Evolutionary conservation across 345 rosid genomes (phyloP).

Genomic region (Eucalyptus pauciflora): DNA sequence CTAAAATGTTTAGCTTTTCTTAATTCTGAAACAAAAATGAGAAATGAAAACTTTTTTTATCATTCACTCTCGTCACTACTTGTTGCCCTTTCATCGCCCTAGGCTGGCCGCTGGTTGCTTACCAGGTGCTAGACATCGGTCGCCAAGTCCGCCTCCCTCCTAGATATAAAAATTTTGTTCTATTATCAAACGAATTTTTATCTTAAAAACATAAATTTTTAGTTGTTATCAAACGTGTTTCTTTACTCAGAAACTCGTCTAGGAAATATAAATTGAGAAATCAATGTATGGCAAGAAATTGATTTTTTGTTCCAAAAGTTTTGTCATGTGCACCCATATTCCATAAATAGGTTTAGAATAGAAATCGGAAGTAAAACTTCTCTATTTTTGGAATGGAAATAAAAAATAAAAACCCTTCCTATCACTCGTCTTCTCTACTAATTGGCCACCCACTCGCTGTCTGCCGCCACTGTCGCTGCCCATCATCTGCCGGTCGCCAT

Average conservation of each 20-base stretch:
- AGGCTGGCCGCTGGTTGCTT: rapidly evolving
- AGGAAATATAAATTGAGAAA: too few relatives aligned
- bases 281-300: rapidly evolving
- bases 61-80: rapidly evolving
- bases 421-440: rapidly evolving
- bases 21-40: too few relatives aligned
- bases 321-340: rapidly evolving
- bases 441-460: rapidly evolving
- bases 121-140: rapidly evolving
- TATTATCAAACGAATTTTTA: rapidly evolving
- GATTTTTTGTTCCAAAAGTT: too few relatives aligned
- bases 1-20: too few relatives aligned
- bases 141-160: rapidly evolving
- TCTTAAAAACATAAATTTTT: rapidly evolving
- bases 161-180: rapidly evolving
- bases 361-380: rapidly evolving
- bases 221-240: rapidly evolving
- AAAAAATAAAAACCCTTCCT: too few relatives aligned
- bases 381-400: too few relatives aligned
- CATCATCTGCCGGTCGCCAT: too few relatives aligned
- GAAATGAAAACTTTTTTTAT: too few relatives aligned
- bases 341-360: rapidly evolving
- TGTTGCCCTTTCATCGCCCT: rapidly evolving
- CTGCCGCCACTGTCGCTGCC: rapidly evolving
- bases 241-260: rapidly evolving